A percentile compares a stretch with the other conserved stretches of the same genome.
phyloP scores from a whole-genome alignment of 768 basidiomycete genomes.

The Boletus rufocinnamomeus region DNA sequence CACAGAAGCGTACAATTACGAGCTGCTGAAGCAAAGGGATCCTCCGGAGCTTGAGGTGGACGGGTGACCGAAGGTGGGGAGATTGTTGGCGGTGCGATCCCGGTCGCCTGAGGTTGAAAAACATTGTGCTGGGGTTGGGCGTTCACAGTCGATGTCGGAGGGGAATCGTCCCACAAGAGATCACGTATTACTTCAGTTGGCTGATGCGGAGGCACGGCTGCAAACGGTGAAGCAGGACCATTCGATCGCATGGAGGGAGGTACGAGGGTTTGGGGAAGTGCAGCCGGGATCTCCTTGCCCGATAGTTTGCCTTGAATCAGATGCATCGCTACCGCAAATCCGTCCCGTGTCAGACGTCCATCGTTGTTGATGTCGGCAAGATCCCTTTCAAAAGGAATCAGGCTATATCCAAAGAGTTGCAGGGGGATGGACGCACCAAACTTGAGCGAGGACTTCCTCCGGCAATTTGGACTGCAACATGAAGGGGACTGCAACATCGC shows the following conservation, averaged over 20 bases:
- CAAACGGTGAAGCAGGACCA: conserved; percentile 39
- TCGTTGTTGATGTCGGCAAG: conserved; percentile 88
- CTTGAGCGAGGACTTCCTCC: conserved; percentile 79
- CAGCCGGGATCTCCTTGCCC: conserved; percentile 72
- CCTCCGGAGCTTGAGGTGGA: conserved; percentile 31
- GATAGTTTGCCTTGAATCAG: conserved; percentile 85
- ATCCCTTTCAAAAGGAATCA: conserved; percentile 61
- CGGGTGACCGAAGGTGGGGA: conserved; percentile 32
- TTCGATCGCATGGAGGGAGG: conserved; percentile 76
- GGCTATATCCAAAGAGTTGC: background rate
- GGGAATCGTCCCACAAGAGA: conserved; percentile 57
- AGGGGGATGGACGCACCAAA: conserved; percentile 66
- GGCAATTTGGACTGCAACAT: conserved; percentile 88
- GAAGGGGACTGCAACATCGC: conserved; percentile 93
- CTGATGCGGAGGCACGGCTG: conserved; percentile 40
- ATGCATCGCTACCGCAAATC: conserved; percentile 95
- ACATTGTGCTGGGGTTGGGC: conserved; percentile 31
- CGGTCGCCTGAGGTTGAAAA: conserved; percentile 42
- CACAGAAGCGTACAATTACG: conserved; percentile 22
- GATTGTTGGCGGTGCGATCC: conserved; percentile 29
- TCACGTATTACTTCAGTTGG: conserved; percentile 44
- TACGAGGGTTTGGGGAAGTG: conserved; percentile 71
- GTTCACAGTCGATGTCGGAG: conserved; percentile 42
- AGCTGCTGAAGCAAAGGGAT: conserved; percentile 52
- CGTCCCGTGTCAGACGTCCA: conserved; percentile 83